Conservation (phyloP, 1,284 basidiomycete genomes). For the Fomes fomentarius region DNA sequence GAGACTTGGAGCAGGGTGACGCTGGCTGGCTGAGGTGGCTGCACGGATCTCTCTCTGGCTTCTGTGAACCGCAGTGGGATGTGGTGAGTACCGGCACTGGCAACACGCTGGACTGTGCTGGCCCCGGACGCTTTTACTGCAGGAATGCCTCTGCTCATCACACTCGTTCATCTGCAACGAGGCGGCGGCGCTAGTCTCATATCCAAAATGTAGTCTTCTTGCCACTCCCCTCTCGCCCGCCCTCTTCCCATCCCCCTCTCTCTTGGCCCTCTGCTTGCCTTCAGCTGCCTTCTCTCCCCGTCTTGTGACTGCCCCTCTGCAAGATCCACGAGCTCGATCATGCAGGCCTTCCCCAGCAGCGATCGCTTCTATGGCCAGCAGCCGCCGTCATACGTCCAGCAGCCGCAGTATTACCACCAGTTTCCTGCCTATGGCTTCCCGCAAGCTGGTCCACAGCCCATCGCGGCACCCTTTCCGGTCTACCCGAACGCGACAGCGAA, state of each 20-base stretch:
- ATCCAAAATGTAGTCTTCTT: constrained; percentile 6
- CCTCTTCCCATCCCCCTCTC: constrained; percentile 1
- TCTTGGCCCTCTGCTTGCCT: constrained; percentile 7
- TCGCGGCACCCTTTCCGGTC: constrained; percentile 23
- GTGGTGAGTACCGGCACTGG: neutral
- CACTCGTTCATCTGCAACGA: constrained; percentile 17
- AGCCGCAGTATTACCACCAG: constrained; percentile 23
- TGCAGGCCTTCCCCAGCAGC: constrained; percentile 30
- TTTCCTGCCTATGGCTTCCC: constrained; percentile 25
- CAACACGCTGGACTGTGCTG: neutral
- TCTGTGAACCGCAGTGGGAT: neutral
- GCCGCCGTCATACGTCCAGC: constrained; percentile 17
- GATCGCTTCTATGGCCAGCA: constrained; percentile 26
- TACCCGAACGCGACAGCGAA: constrained; percentile 25
- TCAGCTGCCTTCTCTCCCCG: neutral
- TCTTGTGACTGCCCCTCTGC: constrained; percentile 7
- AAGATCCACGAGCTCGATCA: constrained; percentile 9
- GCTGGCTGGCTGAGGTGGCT: no score
- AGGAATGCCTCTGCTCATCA: neutral
- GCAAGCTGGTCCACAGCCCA: constrained; percentile 13
- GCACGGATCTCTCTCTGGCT: neutral
- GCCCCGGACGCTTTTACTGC: neutral
- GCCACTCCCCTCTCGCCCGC: constrained; percentile 1
- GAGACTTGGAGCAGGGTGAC: neutral
- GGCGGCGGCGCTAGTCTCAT: constrained; percentile 19